Conservation (phyloP, 106 monocot genomes). For the Vanilla planifolia region DNA sequence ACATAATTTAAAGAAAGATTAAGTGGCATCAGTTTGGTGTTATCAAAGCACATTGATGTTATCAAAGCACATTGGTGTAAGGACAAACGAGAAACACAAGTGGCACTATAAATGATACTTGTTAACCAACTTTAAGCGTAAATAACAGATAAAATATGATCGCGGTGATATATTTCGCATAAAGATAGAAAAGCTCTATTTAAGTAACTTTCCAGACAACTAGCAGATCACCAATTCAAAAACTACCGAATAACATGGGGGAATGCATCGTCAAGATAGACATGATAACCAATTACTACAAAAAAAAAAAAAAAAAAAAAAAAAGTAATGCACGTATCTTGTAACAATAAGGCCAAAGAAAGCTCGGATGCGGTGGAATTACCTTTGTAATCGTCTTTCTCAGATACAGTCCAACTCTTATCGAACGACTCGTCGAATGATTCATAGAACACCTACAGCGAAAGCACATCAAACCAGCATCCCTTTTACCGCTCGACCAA, state of each 20-base stretch:
- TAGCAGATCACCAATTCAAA: not conserved
- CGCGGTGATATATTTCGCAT: no score
- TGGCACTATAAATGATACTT: no score
- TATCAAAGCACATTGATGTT: no score
- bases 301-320: not conserved
- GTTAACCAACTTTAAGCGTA: no score
- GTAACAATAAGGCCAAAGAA: not conserved
- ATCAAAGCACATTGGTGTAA: no score
- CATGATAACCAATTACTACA: not conserved
- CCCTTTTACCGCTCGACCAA: not conserved
- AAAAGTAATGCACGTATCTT: not conserved
- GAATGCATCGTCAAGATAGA: not conserved
- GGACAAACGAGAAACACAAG: no score
- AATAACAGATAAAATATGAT: no score
- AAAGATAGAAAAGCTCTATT: no score
- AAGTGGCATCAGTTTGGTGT: no score
- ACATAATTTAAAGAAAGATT: no score
- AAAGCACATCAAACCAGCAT: not conserved
- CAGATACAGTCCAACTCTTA: conserved; percentile 73
- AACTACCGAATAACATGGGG: not conserved
- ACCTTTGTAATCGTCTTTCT: conserved; percentile 81
- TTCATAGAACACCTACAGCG: conserved; percentile 66
- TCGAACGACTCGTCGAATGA: conserved; percentile 80
- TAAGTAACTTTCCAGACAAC: not conserved
- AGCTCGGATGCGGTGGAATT: conserved; percentile 4